Conservation (phyloP, 1,284 basidiomycete species). For the Rhodotorula glutinis region DNA sequence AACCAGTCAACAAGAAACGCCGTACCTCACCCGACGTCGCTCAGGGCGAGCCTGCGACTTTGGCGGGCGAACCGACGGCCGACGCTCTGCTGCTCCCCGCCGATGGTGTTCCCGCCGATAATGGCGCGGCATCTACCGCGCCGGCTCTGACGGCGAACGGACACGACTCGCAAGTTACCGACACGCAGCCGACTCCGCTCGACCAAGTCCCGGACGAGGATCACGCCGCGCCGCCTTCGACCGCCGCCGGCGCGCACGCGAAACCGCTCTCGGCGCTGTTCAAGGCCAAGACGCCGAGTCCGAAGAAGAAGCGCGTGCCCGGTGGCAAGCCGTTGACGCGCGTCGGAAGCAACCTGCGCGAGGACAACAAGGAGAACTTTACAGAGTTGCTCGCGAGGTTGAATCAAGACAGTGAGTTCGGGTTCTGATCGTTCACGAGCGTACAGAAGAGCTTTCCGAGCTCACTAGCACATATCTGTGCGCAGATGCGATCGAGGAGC, state of each 20-base stretch:
- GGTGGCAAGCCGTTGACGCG: conserved; percentile 31
- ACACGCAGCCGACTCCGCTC: not conserved
- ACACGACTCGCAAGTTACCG: not conserved
- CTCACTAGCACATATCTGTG: not conserved
- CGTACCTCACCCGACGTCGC: conserved; percentile 10
- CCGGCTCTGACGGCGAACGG: not conserved
- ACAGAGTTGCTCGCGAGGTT: conserved; percentile 33
- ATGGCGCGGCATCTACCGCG: not conserved
- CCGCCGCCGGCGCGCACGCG: conserved; percentile 37
- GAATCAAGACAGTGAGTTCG: conserved; percentile 34
- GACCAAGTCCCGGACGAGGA: conserved; percentile 34
- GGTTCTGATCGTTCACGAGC: not conserved
- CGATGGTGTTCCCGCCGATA: not conserved
- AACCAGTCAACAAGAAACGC: conserved; percentile 13
- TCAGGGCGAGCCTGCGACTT: conserved; percentile 3
- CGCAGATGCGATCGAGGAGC: conserved; percentile 33
- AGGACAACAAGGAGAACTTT: conserved; percentile 33
- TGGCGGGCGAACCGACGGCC: conserved; percentile 14
- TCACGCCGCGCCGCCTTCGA: conserved; percentile 36
- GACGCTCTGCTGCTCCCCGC: conserved; percentile 7
- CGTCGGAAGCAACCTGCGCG: conserved; percentile 13
- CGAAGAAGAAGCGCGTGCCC: conserved; percentile 20
- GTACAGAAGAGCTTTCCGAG: too few relatives aligned
- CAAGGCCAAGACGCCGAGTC: conserved; percentile 16
- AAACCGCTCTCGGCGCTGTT: conserved; percentile 38